phyloP scores from a whole-genome alignment of 441 rosid genomes.

The Pelargonium fulgidum region DNA sequence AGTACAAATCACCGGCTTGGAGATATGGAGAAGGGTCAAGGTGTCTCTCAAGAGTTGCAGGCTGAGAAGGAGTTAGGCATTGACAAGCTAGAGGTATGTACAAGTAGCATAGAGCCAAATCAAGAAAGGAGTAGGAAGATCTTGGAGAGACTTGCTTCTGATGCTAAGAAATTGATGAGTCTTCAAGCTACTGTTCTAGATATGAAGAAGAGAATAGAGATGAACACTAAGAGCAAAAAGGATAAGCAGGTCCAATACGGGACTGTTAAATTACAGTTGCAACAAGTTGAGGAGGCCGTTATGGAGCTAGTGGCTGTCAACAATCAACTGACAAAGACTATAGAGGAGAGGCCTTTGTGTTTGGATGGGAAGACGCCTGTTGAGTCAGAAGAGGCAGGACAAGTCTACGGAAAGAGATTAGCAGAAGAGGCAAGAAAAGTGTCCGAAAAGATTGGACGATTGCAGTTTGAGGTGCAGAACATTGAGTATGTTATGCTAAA shows the following conservation, averaged over 20 bases:
- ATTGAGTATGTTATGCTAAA: constrained; percentile 51
- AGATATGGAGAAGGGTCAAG: constrained; percentile 29
- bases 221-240: constrained; percentile 48
- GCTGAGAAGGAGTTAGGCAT: constrained; percentile 40
- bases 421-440: constrained; percentile 49
- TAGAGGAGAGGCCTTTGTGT: constrained; percentile 35
- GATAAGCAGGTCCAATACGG: constrained; percentile 41
- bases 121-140: constrained; percentile 41
- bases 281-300: constrained; percentile 60
- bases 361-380: constrained; percentile 20
- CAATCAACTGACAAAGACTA: constrained; percentile 42
- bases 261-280: constrained; percentile 47
- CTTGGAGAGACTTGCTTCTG: constrained; percentile 63
- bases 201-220: constrained; percentile 53
- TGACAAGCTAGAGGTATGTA: constrained; percentile 52
- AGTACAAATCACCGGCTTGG: constrained; percentile 20
- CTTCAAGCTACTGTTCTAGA: constrained; percentile 52
- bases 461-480: constrained; percentile 74
- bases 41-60: constrained; percentile 34
- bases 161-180: constrained; percentile 51
- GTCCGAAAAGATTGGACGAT: constrained; percentile 65
- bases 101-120: constrained; percentile 30
- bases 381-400: constrained; percentile 32
- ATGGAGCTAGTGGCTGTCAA: constrained; percentile 45
- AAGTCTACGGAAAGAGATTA: constrained; percentile 34